Evolutionary conservation across 176 grass and related monocot genomes (phyloP), one percentile per base, ranked within the genome.

Genomic region (Otatea glauca): DNA sequence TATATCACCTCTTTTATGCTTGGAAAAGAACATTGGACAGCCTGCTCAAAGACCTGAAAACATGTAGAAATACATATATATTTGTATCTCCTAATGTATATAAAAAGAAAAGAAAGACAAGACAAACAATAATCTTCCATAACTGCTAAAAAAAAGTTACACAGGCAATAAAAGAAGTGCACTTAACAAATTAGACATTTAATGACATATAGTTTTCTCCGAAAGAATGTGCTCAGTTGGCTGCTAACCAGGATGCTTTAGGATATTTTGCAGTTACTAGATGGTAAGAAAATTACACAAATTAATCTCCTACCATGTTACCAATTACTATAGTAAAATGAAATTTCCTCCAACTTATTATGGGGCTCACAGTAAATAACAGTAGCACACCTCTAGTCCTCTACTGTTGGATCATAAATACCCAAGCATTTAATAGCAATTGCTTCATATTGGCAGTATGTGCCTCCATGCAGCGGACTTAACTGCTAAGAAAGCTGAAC

Each of bases 21-120:
- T 84, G 92, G 84, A 70, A 99, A 99, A 32, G 81, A 65, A 76
- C 88, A 92, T 72, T 88, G 93, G 59, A 99, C 27, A 70, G 93
- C 81, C 78, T 73, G 86, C 58, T 99, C 96, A 93, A 99, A 99
- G 21, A 96, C 93, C 96, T 99, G 78, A 82, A 93, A 88, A 92
- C 48, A 77, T 41, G 21, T 42, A 74, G 12, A 80, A 5, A 11
- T 65, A 78, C 12, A 42, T 72, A 82, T 56, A 86, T 49, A 35
- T 74, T 45, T 10, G 49, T 63, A 65, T 62, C 41, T 72, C 38
- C 68, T 29, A 29, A 59, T 16, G 25, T 41, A 90, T 13, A 83
- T 86, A 79, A 72, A 63, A 24, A 81, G 20, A 47, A 59, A 53
- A 61, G 48, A 9, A 51, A 45, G 25, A 58, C 18, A 27, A 79